Percentiles rank a stretch among this genome's conserved stretches.
Evolutionary conservation across 257 asterid species (phyloP).

Genomic region (Penstemon eatonii): DNA sequence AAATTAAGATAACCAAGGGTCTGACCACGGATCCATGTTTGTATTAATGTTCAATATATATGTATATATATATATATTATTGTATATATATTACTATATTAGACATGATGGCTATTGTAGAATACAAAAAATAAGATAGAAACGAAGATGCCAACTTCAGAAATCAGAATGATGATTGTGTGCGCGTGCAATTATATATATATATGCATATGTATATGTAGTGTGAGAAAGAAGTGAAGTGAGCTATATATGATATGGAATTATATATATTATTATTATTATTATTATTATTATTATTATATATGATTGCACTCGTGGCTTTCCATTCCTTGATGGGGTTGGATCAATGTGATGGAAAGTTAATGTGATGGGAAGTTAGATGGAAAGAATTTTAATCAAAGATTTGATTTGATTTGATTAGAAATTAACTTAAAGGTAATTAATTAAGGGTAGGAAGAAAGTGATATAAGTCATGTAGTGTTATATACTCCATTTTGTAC

Average conservation of each 20-base stretch:
- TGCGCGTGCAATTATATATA: background rate
- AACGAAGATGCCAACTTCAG: too few species aligned
- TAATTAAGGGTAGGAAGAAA: background rate
- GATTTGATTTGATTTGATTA: conserved; percentile 29
- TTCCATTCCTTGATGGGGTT: conserved; percentile 26
- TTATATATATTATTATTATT: conserved; percentile 17
- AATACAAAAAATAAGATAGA: too few species aligned
- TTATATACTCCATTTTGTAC: too few species aligned
- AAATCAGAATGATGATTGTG: background rate
- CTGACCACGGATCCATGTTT: too few species aligned
- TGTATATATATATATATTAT: too few species aligned
- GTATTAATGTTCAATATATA: too few species aligned
- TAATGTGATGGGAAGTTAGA: conserved; percentile 37
- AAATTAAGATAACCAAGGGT: too few species aligned
- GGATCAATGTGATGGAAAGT: conserved; percentile 35
- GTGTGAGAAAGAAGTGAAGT: conserved; percentile 7
- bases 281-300: background rate
- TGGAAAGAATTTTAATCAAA: conserved; percentile 36
- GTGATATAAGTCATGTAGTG: background rate
- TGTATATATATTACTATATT: too few species aligned
- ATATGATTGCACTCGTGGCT: conserved; percentile 55
- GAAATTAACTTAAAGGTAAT: conserved; percentile 2
- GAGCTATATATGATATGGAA: background rate
- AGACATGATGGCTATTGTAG: too few species aligned
- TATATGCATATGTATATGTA: too few species aligned